Evolutionary conservation across 2,329 filamentous ascomycete species (phyloP), one percentile per base, ranked within the genome.

Genomic region (Sarocladium brachiariae): DNA sequence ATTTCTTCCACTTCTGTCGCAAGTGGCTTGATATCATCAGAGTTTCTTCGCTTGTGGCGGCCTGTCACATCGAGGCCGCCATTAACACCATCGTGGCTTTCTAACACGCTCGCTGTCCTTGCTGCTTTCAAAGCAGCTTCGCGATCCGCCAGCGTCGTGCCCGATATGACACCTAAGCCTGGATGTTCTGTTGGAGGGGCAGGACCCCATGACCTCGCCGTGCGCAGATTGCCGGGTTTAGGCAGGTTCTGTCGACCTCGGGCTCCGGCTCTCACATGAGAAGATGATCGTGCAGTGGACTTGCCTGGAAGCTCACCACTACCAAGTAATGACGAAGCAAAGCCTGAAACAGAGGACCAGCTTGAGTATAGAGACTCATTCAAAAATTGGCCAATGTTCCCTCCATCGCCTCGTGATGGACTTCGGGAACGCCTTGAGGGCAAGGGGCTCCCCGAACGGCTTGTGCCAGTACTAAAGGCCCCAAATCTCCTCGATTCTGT

Each of bases 31-130:
- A 70, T 60, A 49, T 88, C 84, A 58, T 88, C 84, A 4, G 86
- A 89, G 46, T 77, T 83, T 56, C 86, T 75, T 57, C 82, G 76
- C 68, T 89, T 89, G 62, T 74, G 78, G 54, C 69, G 73, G 23
- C 78, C 76, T 2, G 69, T 64, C 23, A 77, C 67, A 57, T 84
- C 78, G 37, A 83, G 61, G 2, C 75, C 76, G 2, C 76, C 78
- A 53, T 81, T 81, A 31, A 79, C 77, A 14, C 78, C 77, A 6
- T 81, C 76, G 50, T 82, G 74, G 50, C 77, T 81, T 60, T 85
- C 79, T 38, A 85, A 61, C 3, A 84, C 70, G 55, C 77, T 81
- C 21, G 77, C 79, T 37, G 71, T 81, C 59, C 74, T 78, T 52
- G 74, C 75, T 16, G 78, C 76, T 56, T 71, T 78, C 47, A 83